Evolutionary conservation across 345 rosid genomes (phyloP).

Genomic region (Eucalyptus pumila): DNA sequence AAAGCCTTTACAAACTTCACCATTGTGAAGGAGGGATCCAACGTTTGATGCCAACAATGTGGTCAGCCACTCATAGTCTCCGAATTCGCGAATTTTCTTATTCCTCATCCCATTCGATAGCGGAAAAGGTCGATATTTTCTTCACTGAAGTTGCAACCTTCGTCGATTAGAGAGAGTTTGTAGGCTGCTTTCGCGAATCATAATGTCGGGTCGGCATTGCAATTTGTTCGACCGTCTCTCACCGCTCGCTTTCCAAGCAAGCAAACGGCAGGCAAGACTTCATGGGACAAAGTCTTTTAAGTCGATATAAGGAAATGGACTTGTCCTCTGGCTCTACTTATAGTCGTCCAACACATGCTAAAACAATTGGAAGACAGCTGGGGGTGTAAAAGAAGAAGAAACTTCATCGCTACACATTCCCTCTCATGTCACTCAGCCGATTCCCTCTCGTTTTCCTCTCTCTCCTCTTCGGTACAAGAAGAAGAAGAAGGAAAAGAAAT

Average conservation of each 20-base stretch:
- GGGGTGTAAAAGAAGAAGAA: too few relatives aligned
- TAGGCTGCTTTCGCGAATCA: not conserved
- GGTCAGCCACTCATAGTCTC: too few relatives aligned
- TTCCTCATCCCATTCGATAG: too few relatives aligned
- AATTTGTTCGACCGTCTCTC: too few relatives aligned
- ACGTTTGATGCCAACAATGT: too few relatives aligned
- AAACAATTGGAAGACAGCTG: too few relatives aligned
- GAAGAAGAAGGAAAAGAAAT: too few relatives aligned
- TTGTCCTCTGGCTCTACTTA: not conserved
- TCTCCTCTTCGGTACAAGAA: not conserved
- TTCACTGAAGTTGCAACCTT: not conserved
- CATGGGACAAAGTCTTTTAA: not conserved
- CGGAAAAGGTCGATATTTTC: not conserved
- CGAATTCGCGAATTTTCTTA: too few relatives aligned
- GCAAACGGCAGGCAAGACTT: not conserved
- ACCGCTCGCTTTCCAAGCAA: too few relatives aligned
- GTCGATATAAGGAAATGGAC: not conserved
- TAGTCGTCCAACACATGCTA: not conserved
- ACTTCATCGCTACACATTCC: not conserved
- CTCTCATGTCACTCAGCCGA: not conserved
- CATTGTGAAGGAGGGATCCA: too few relatives aligned
- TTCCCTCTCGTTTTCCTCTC: not conserved
- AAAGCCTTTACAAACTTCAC: too few relatives aligned
- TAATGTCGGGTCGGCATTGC: too few relatives aligned
- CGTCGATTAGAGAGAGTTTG: not conserved